Conservation (phyloP, 164 flowering plant species). For the Vitis rotundifolia region DNA sequence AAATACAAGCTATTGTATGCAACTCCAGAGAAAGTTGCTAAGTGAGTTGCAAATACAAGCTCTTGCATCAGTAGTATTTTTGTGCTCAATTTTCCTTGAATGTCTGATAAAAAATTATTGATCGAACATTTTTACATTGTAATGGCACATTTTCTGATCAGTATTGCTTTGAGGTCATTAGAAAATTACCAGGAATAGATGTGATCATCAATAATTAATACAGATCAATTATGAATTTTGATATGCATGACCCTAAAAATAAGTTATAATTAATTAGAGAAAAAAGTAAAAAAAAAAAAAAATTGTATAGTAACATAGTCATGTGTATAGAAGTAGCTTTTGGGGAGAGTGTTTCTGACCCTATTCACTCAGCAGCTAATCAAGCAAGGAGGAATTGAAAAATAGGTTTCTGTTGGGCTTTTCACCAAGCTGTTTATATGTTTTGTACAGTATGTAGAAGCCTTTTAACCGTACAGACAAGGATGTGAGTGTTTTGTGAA, state of each 20-base stretch:
- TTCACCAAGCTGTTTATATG: too few species aligned
- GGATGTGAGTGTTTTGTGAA: too few species aligned
- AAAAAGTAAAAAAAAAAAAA: too few species aligned
- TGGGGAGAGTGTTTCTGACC: not conserved
- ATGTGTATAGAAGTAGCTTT: not conserved
- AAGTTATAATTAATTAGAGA: not conserved
- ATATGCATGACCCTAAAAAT: too few species aligned
- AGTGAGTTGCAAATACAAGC: conserved; percentile 40
- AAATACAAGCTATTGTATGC: conserved; percentile 87
- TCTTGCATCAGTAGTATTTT: not conserved
- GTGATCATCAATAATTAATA: not conserved
- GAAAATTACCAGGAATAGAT: not conserved
- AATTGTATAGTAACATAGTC: too few species aligned
- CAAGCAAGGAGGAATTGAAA: not conserved
- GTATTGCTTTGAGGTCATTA: not conserved
- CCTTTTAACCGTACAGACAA: too few species aligned
- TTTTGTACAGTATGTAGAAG: too few species aligned
- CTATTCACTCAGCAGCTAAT: not conserved
- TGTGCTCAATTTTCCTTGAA: too few species aligned
- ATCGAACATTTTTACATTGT: not conserved
- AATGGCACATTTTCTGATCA: not conserved
- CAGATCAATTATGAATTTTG: not conserved
- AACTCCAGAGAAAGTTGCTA: conserved; percentile 97
- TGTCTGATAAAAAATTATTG: too few species aligned
- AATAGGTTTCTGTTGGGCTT: not conserved